A percentile compares a stretch with the other conserved stretches of the same genome.
These are phyloP conservation scores for Cordyceps militaris DNA, from an alignment of 2,329 filamentous ascomycete genomes.

Conservation along the genomic window DNA sequence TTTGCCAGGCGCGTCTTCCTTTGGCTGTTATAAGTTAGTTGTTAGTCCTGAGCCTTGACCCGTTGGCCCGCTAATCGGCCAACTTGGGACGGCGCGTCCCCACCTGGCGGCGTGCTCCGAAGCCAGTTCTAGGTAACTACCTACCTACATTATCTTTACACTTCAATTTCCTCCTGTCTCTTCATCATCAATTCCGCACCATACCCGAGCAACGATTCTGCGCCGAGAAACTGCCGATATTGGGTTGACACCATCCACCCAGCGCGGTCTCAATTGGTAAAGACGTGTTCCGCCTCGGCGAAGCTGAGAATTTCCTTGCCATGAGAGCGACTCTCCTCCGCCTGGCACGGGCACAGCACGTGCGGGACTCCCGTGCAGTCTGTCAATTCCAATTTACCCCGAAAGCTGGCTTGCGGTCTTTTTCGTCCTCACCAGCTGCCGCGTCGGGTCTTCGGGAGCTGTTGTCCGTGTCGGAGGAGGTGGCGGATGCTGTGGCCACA, in stretches of 20 bases:
- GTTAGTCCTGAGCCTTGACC: too few relatives aligned
- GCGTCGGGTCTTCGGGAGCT: conserved; percentile 33
- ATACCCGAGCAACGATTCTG: not conserved
- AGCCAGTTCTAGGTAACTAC: not conserved
- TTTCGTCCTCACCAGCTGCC: conserved; percentile 10
- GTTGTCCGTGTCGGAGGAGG: conserved; percentile 72
- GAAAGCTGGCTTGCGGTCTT: not conserved
- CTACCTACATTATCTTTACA: too few relatives aligned
- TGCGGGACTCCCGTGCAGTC: not conserved
- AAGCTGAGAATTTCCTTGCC: not conserved
- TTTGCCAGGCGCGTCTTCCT: too few relatives aligned
- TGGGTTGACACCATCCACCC: not conserved
- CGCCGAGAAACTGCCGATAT: not conserved
- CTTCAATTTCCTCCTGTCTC: not conserved
- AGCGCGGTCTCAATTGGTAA: not conserved
- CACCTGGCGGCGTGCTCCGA: not conserved
- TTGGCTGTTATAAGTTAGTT: too few relatives aligned
- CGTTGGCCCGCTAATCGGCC: not conserved
- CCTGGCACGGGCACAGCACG: not conserved
- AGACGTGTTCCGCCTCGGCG: not conserved
- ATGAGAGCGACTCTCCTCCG: conserved; percentile 1
- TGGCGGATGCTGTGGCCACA: conserved; percentile 65
- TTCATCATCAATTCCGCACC: not conserved
- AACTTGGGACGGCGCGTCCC: not conserved
- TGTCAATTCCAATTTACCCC: not conserved